Evolutionary conservation across 2,329 filamentous ascomycete species (phyloP).

Genomic region (Ilyonectria sp.): DNA sequence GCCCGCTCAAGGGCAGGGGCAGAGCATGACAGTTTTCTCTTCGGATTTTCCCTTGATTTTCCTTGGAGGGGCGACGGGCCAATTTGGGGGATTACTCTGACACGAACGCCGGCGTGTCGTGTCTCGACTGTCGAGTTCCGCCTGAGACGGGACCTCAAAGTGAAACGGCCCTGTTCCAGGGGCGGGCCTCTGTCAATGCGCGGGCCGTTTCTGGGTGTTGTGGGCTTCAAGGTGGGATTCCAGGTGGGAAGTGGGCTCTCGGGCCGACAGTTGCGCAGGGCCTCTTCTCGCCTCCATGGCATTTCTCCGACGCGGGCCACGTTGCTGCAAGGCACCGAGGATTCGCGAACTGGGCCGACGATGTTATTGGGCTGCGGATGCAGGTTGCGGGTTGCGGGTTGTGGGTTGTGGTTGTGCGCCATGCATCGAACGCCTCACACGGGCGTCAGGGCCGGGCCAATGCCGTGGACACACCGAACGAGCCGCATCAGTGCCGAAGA

Average conservation of each 20-base stretch:
- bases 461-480: conserved; percentile 20
- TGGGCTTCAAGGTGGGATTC: conserved; percentile 19
- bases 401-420: too few species aligned
- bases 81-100: conserved; percentile 16
- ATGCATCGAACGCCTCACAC: not conserved
- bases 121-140: conserved; percentile 38
- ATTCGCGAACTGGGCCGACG: not conserved
- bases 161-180: conserved; percentile 44
- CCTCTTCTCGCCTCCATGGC: conserved; percentile 6
- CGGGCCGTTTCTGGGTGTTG: conserved; percentile 17
- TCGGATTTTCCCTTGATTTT: not conserved
- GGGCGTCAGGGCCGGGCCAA: conserved; percentile 18
- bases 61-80: not conserved
- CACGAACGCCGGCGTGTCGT: conserved; percentile 38
- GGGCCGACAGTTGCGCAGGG: conserved; percentile 28
- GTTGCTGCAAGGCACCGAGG: not conserved
- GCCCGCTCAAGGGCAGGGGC: conserved; percentile 7
- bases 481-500: conserved; percentile 32
- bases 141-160: conserved; percentile 46
- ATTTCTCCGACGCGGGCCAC: not conserved
- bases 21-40: conserved; percentile 33
- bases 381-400: not conserved
- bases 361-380: not conserved
- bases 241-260: conserved; percentile 4
- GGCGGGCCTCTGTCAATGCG: conserved; percentile 36